A percentile compares a stretch with the other conserved stretches of the same genome.
Conservation (phyloP, 805 yeast genomes). For the Teunomyces kruisii region DNA sequence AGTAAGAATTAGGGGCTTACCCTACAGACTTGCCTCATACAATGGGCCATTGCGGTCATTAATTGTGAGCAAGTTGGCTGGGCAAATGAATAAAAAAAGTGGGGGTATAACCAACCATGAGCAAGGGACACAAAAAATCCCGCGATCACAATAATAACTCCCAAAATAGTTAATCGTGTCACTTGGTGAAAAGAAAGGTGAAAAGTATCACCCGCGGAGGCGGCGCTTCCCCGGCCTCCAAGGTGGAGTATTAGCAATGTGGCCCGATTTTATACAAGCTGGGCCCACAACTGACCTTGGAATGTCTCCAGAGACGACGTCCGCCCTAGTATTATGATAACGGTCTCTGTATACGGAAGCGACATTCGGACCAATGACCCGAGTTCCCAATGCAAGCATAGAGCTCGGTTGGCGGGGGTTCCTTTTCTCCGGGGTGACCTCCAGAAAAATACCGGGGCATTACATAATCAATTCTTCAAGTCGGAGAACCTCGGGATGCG, state of each 20-base stretch:
- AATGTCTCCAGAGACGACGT: no score
- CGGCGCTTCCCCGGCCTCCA: background rate
- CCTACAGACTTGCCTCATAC: background rate
- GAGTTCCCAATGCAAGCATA: background rate
- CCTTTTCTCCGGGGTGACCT: slow-evolving; percentile 1
- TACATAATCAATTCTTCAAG: slow-evolving; percentile 6
- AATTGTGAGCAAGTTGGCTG: background rate
- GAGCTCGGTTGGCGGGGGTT: background rate
- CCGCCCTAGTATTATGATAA: no score
- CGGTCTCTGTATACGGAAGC: no score
- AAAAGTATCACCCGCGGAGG: background rate
- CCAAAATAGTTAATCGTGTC: background rate
- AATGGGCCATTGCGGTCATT: background rate
- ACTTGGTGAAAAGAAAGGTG: background rate
- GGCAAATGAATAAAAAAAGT: background rate
- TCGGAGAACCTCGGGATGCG: slow-evolving; percentile 10
- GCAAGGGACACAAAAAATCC: background rate
- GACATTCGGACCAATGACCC: background rate
- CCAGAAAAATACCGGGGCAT: background rate
- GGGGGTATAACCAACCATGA: background rate
- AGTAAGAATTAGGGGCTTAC: background rate
- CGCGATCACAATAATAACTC: background rate
- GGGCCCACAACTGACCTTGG: no score
- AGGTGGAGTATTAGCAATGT: background rate
- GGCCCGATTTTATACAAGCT: background rate